Evolutionary conservation across 768 basidiomycete species (phyloP).

Genomic region (Rickenella mellea): DNA sequence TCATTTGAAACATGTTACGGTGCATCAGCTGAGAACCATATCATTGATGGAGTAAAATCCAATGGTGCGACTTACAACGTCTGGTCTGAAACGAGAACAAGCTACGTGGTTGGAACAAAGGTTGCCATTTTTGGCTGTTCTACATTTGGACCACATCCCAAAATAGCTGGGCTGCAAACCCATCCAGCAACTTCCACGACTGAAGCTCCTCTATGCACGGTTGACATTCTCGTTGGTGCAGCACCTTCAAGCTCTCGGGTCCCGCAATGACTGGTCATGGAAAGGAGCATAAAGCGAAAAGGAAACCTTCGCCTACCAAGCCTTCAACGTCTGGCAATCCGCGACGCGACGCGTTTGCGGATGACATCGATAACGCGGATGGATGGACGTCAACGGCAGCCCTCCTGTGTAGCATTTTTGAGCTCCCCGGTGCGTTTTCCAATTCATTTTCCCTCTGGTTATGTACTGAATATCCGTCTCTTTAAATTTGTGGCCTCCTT

Average conservation of each 20-base stretch:
- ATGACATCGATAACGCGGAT: conserved; percentile 36
- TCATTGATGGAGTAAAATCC: no score
- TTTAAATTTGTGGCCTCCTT: conserved; percentile 4
- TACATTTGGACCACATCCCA: no score
- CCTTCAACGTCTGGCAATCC: neutral
- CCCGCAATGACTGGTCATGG: conserved; percentile 11
- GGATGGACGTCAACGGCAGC: conserved; percentile 40
- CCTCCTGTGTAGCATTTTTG: conserved; percentile 38
- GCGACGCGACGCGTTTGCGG: conserved; percentile 21
- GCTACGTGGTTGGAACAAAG: no score
- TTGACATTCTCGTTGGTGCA: no score
- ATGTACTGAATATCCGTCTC: neutral
- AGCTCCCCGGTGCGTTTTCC: conserved; percentile 40
- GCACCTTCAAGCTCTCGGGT: neutral
- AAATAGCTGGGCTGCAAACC: no score
- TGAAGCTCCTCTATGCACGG: no score
- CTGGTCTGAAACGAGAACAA: no score
- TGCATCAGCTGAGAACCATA: no score
- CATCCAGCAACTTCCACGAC: no score
- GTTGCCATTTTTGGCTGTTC: no score
- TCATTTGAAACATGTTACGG: no score
- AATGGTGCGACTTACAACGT: no score
- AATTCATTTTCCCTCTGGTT: neutral
- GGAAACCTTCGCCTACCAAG: conserved; percentile 4
- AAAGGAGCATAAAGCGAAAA: conserved; percentile 8